Base-by-base conservation (phyloP, 495 filamentous ascomycete species). In the Mytilinidion resinicola region DNA sequence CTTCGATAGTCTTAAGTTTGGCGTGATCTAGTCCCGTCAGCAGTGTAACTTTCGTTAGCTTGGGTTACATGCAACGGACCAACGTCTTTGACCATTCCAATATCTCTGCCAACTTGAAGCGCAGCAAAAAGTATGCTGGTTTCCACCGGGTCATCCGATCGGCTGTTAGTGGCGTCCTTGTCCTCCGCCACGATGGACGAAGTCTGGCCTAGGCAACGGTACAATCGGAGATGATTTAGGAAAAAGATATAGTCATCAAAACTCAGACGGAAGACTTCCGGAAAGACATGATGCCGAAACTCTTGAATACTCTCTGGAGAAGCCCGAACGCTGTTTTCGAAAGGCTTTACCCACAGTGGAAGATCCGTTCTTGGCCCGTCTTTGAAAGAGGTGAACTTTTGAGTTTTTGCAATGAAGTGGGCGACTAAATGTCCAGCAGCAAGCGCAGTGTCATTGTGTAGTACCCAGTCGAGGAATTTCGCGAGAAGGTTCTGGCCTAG, bases 61-160 rank as follows among this genome's bases (percentile, higher is more conserved):
- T n/a, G 19, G 14, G 59, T 54, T 14, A 35, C 35, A 10, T 17
- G 34, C 57, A 47, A 72, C 81, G 76, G 75, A 88, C 88, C 78
- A 51, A 85, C 79, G 64, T 91, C 89, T 51, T 84, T 80, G 7
- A 95, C 80, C 20, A 92, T 67, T 0, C 88, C 89, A 37, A 80
- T 72, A 53, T 91, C 89, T 74, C 93, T 95, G 14, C 86, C 90
- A 10, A 85, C 76, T 61, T 90, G 85, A 35, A 96, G 74, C 15
- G 86, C 80, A 44, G 83, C 80, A 55, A 90, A 80, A 39, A 85
- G 77, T 12, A 82, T 39, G 3, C 25, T 52, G 25, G 59, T 56
- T 43, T 80, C 76, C 42, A 77, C 55, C 21, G 72, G 70, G 25
- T 75, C 70, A 42, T 70, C 72, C 4, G 53, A n/a, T 2, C 41